phyloP scores from a whole-genome alignment of 768 basidiomycete species.

The Tubosaeta sp. region DNA sequence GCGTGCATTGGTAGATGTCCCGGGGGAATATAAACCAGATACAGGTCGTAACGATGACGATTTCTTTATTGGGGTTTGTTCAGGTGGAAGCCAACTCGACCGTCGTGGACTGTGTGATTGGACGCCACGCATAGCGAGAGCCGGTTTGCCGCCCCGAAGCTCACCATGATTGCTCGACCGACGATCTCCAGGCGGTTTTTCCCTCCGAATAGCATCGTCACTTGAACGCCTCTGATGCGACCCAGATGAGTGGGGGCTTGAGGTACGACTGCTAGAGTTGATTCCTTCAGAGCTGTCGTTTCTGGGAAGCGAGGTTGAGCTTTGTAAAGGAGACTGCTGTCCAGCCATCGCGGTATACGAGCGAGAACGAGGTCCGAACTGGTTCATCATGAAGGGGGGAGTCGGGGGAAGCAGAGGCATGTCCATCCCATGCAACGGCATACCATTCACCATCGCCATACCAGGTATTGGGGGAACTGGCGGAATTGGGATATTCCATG shows the following conservation, averaged over 20 bases:
- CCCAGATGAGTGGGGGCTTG: conserved; percentile 17
- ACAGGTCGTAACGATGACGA: conserved; percentile 14
- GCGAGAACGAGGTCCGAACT: conserved; percentile 42
- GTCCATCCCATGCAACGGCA: conserved; percentile 50
- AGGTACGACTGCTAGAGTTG: conserved; percentile 12
- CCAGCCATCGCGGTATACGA: conserved; percentile 29
- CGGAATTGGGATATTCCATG: conserved; percentile 28
- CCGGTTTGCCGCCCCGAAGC: conserved; percentile 9
- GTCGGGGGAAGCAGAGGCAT: conserved; percentile 70
- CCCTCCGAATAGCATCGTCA: conserved; percentile 24
- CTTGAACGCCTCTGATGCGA: conserved; percentile 30
- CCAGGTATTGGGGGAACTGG: conserved; percentile 36
- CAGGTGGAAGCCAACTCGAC: conserved; percentile 23
- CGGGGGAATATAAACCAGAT: conserved; percentile 12
- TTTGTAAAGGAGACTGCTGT: conserved; percentile 26
- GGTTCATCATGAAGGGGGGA: conserved; percentile 72
- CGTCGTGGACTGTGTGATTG: conserved; percentile 16
- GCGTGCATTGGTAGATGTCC: conserved; percentile 10
- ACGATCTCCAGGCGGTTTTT: conserved; percentile 7
- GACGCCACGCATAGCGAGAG: conserved; percentile 7
- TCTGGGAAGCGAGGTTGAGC: conserved; percentile 16
- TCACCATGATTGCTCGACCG: conserved; percentile 17
- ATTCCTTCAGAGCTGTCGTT: conserved; percentile 25
- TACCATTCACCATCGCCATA: conserved; percentile 29
- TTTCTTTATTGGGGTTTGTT: conserved; percentile 10